Percentiles rank a stretch among this genome's conserved stretches.
These are phyloP conservation scores for Bimuria novae-zelandiae DNA, from an alignment of 2,329 filamentous ascomycete species.

Conservation along the genomic window DNA sequence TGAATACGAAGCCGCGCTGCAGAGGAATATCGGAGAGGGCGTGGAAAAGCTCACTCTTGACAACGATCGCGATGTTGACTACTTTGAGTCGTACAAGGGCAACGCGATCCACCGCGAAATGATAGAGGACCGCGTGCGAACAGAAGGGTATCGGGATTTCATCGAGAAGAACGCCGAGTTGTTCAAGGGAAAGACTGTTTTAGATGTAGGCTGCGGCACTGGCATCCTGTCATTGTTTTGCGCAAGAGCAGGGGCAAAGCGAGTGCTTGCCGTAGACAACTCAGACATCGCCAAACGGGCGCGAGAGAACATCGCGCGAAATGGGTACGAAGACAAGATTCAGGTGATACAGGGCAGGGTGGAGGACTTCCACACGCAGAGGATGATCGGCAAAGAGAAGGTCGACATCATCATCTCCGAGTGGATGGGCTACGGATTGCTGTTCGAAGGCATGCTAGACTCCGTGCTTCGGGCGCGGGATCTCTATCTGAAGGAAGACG, in stretches of 20 bases:
- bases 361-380: slow-evolving; percentile 78
- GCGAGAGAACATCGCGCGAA: slow-evolving; percentile 80
- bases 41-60: slow-evolving; percentile 35
- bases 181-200: slow-evolving; percentile 82
- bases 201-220: slow-evolving; percentile 84
- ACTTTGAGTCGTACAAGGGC: slow-evolving; percentile 66
- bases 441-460: slow-evolving; percentile 96
- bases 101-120: slow-evolving; percentile 92
- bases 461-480: slow-evolving; percentile 89
- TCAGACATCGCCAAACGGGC: slow-evolving; percentile 88
- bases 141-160: slow-evolving; percentile 91
- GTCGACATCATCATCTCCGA: slow-evolving; percentile 96
- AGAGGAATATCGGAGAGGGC: slow-evolving; percentile 45
- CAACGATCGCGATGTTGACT: slow-evolving; percentile 60
- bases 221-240: slow-evolving; percentile 95
- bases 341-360: slow-evolving; percentile 84
- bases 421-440: slow-evolving; percentile 95
- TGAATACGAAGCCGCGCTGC: slow-evolving; percentile 46
- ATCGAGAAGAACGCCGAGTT: slow-evolving; percentile 89
- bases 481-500: slow-evolving; percentile 77
- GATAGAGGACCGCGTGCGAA: slow-evolving; percentile 88
- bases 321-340: slow-evolving; percentile 74
- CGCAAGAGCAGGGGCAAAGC: slow-evolving; percentile 82
- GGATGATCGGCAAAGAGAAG: slow-evolving; percentile 50
- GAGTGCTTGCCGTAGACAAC: slow-evolving; percentile 90